Percentiles rank a stretch among this genome's conserved stretches.
Evolutionary conservation across 176 grass and related monocot species (phyloP).

Genomic region (Hsuehochloa calcarea): DNA sequence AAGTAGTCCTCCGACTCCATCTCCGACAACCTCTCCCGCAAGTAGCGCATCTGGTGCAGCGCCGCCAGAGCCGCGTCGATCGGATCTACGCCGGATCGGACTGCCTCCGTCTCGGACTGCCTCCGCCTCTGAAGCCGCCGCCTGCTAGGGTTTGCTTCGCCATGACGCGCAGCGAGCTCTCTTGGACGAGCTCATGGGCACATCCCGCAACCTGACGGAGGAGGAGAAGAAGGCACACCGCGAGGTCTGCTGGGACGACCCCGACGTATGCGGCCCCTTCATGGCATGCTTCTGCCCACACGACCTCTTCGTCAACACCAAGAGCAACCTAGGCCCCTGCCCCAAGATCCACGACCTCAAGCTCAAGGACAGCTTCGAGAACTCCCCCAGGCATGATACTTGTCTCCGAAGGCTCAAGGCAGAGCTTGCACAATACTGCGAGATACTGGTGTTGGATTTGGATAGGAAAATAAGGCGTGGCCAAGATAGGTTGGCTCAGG

Average conservation of each 20-base stretch:
- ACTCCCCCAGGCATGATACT: background rate
- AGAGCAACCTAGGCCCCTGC: conserved; percentile 9
- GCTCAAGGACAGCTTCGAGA: conserved; percentile 5
- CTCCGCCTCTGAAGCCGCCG: too few relatives aligned
- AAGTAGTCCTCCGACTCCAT: conserved; percentile 81
- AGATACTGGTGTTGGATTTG: conserved; percentile 6
- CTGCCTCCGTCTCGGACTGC: too few relatives aligned
- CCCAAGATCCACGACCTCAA: conserved; percentile 11
- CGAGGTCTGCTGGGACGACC: conserved; percentile 21
- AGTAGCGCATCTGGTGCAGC: too few relatives aligned
- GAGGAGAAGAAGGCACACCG: conserved; percentile 28
- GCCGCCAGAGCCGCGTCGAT: conserved; percentile 7
- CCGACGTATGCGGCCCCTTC: conserved; percentile 1
- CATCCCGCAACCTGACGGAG: conserved; percentile 20
- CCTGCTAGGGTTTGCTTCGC: background rate
- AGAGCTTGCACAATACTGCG: conserved; percentile 11
- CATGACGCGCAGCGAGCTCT: conserved; percentile 25
- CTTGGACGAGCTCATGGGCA: conserved; percentile 7
- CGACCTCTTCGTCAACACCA: conserved; percentile 32
- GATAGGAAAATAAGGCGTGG: conserved; percentile 22
- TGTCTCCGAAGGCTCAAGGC: conserved; percentile 11
- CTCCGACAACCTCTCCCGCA: conserved; percentile 59
- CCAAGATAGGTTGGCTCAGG: background rate
- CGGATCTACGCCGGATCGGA: too few relatives aligned
- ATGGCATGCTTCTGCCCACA: conserved; percentile 22